Conservation (phyloP, 2,329 filamentous ascomycete species). For the Gliomastix tumulicola region DNA sequence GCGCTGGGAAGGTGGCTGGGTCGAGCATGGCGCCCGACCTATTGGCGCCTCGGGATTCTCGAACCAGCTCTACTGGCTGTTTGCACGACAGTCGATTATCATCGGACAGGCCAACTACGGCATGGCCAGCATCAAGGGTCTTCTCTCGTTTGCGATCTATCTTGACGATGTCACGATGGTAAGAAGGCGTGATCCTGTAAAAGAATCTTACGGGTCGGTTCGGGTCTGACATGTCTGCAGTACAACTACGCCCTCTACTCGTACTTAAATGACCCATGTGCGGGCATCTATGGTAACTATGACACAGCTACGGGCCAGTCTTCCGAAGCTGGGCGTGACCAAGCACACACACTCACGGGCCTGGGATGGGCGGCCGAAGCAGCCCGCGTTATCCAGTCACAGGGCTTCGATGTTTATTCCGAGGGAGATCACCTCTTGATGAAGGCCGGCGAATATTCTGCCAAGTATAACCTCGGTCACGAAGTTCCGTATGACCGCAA, state of each 20-base stretch:
- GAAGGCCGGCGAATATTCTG: conserved; percentile 26
- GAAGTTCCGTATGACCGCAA: conserved; percentile 23
- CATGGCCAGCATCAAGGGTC: conserved; percentile 28
- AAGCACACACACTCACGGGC: conserved; percentile 19
- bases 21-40: conserved; percentile 21
- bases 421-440: conserved; percentile 22
- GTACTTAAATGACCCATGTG: conserved; percentile 26
- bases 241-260: conserved; percentile 31
- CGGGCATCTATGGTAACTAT: conserved; percentile 20
- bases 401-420: conserved; percentile 24
- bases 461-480: conserved; percentile 26
- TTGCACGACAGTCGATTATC: conserved; percentile 25
- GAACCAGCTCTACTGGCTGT: conserved; percentile 31
- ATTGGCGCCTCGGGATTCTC: conserved; percentile 26
- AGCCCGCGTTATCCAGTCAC: conserved; percentile 21
- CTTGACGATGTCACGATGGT: conserved; percentile 26
- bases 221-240: conserved; percentile 1
- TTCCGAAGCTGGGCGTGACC: conserved; percentile 28
- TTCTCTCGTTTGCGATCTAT: conserved; percentile 30
- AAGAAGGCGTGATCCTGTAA: no score
- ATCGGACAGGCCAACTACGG: conserved; percentile 35
- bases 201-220: no score
- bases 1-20: conserved; percentile 33
- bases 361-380: conserved; percentile 25
- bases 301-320: conserved; percentile 23